phyloP scores from a whole-genome alignment of 768 basidiomycete genomes.

The Mycena indigotica region DNA sequence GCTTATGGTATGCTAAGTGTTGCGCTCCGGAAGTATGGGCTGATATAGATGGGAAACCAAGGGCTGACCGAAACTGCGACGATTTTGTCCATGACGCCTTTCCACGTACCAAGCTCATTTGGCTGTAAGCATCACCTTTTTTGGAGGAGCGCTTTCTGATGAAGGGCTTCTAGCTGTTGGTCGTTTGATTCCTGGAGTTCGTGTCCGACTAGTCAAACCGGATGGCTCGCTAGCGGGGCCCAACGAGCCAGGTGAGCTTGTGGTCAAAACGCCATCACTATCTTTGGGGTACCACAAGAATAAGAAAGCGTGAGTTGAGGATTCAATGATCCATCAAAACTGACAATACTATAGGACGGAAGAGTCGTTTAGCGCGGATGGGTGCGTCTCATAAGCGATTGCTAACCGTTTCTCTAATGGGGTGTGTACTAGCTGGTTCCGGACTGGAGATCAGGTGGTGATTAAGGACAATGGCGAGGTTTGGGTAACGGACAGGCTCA shows the following conservation, averaged over 20 bases:
- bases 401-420: slow-evolving; percentile 1
- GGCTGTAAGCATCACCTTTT: slow-evolving; percentile 2
- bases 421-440: slow-evolving; percentile 54
- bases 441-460: slow-evolving; percentile 64
- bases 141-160: too few species aligned
- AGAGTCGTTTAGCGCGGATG: slow-evolving; percentile 61
- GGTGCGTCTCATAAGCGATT: slow-evolving; percentile 41
- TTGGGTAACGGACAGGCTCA: slow-evolving; percentile 62
- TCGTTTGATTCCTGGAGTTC: slow-evolving; percentile 38
- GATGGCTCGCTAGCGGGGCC: slow-evolving; percentile 44
- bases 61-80: slow-evolving; percentile 70
- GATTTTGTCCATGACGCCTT: slow-evolving; percentile 49
- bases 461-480: slow-evolving; percentile 56
- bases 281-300: slow-evolving; percentile 52
- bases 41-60: slow-evolving; percentile 24
- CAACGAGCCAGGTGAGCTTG: slow-evolving; percentile 48
- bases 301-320: slow-evolving; percentile 51
- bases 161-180: slow-evolving; percentile 51
- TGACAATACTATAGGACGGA: slow-evolving; percentile 53
- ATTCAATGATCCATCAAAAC: neutral
- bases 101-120: slow-evolving; percentile 38
- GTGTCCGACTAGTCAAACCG: slow-evolving; percentile 43
- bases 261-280: slow-evolving; percentile 39
- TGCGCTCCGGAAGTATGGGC: neutral
- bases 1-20: slow-evolving; percentile 46